phyloP scores from a whole-genome alignment of 2,329 filamentous ascomycete genomes.

The Hymenoscyphus infarciens region DNA sequence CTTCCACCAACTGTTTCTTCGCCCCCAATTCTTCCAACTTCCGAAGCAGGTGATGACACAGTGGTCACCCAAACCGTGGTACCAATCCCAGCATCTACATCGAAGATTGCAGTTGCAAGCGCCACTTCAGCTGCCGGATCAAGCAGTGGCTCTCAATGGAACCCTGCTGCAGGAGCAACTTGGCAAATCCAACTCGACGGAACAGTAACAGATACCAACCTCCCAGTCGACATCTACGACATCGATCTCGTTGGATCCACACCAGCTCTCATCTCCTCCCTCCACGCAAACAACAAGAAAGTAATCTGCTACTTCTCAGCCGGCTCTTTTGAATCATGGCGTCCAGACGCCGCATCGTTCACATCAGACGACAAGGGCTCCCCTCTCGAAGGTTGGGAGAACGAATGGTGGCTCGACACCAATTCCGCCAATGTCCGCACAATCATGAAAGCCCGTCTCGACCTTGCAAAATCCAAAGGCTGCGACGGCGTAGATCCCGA shows the following conservation, averaged over 20 bases:
- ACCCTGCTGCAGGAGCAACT: constrained; percentile 13
- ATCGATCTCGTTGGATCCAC: constrained; percentile 44
- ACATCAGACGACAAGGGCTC: constrained; percentile 52
- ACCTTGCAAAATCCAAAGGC: constrained; percentile 55
- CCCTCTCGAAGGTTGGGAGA: constrained; percentile 57
- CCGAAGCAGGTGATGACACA: background rate
- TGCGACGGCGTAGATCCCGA: constrained; percentile 68
- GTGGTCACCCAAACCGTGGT: constrained; percentile 5
- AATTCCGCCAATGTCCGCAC: constrained; percentile 47
- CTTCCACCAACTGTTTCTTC: background rate
- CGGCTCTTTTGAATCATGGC: constrained; percentile 62
- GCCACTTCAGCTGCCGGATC: background rate
- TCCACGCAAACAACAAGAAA: constrained; percentile 51
- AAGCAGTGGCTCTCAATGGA: constrained; percentile 10
- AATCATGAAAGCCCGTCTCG: constrained; percentile 22
- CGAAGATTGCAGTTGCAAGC: background rate
- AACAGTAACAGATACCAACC: constrained; percentile 11
- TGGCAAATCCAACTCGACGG: constrained; percentile 16
- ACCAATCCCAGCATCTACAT: background rate
- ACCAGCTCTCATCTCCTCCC: constrained; percentile 41
- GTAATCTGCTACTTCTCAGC: constrained; percentile 74
- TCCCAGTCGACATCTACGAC: constrained; percentile 35
- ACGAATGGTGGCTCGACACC: constrained; percentile 63
- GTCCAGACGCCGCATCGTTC: constrained; percentile 54
- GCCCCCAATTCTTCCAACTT: constrained; percentile 2